Percentiles rank a stretch among this genome's conserved stretches.
Conservation (phyloP, 805 yeast species). For the Candida khao-thaluensis region DNA sequence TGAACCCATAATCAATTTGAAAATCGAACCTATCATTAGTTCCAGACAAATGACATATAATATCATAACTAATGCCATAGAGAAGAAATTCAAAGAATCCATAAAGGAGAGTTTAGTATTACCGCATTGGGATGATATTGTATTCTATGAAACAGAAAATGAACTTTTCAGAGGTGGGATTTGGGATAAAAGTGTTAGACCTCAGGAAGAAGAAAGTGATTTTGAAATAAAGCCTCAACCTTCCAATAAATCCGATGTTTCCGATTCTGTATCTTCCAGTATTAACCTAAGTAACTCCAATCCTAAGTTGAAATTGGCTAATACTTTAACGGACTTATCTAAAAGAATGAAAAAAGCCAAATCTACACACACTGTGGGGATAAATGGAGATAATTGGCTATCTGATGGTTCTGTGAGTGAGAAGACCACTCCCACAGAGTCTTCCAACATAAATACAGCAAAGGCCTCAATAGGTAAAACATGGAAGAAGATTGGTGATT, state of each 20-base stretch:
- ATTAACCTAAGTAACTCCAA: not conserved
- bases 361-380: constrained; percentile 22
- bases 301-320: constrained; percentile 18
- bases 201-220: constrained; percentile 1
- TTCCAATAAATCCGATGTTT: constrained; percentile 9
- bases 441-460: constrained; percentile 11
- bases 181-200: constrained; percentile 58
- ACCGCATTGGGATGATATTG: constrained; percentile 88
- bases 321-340: constrained; percentile 26
- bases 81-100: constrained; percentile 74
- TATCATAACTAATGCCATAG: constrained; percentile 77
- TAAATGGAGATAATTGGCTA: constrained; percentile 24
- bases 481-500: constrained; percentile 60
- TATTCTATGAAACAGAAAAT: constrained; percentile 60
- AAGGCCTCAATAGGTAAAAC: constrained; percentile 31
- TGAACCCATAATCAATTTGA: constrained; percentile 73
- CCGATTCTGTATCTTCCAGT: constrained; percentile 1
- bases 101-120: constrained; percentile 74
- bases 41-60: constrained; percentile 76
- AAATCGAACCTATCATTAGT: constrained; percentile 88
- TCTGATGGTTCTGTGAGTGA: constrained; percentile 27
- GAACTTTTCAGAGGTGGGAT: constrained; percentile 91
- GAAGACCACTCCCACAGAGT: constrained; percentile 6
- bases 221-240: constrained; percentile 2
- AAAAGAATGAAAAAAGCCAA: constrained; percentile 25